Base-by-base conservation (phyloP, 805 yeast species). In the Wickerhamiella allomyrinae region DNA sequence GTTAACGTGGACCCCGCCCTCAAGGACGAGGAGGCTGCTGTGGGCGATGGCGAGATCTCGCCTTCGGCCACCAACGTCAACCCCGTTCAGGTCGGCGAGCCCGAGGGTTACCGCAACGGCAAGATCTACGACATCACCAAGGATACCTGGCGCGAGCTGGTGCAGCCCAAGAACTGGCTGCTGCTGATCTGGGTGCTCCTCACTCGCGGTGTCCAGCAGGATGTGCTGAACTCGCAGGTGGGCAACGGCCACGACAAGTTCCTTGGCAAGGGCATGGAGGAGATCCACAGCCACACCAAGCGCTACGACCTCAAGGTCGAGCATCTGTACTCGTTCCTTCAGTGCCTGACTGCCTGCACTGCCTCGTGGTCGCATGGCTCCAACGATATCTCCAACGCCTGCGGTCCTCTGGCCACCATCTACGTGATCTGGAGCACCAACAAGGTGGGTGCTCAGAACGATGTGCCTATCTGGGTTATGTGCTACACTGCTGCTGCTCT, bases 361-460 rank as follows among this genome's bases (percentile, higher is more conserved):
- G 78, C 79, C 79, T 79, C 87, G 2, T 78, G 80, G 59, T 83
- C 87, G 6, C 89, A 79, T 55, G 89, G 89, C 43, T 77, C 89
- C 31, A 79, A 79, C 55, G 89, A 79, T 61, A 77, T 80, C 48
- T 70, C 85, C 39, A 79, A 79, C 52, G 86, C 89, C 29, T 71
- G 81, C 24, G 87, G 85, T 49, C 87, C 89, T 25, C 66, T 77
- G 51, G 63, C 85, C 36, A 69, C 85, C 11, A 70, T 79, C 19
- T 79, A 76, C 57, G 59, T 67, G 34, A 65, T 76, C 20, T 79
- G 86, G 85, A 58, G 58, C 19, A 59, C 73, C 27, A 73, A 76
- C 50, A 55, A 62, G 3, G 63, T 66, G 39, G 56, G 59, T 14
- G 47, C 53, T 5, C 15, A 47, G 2, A 73, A 76, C 53, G 73